These are phyloP conservation scores for Stephanodiscus minutulus DNA, from an alignment of 108 stramenopile species.

Conservation along the genomic window DNA sequence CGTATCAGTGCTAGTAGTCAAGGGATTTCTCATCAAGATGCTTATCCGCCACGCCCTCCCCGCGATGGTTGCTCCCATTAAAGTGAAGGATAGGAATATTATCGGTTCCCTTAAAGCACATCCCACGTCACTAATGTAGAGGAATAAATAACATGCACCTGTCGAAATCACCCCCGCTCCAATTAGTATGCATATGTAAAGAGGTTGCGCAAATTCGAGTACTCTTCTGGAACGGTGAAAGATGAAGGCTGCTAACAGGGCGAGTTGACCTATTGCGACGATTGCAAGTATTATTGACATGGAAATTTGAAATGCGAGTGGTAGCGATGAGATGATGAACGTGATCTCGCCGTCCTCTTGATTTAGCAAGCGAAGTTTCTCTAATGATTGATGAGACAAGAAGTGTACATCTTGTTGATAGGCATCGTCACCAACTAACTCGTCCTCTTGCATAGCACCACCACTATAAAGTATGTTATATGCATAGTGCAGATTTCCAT, in stretches of 20 bases:
- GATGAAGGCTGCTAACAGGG: constrained; percentile 12
- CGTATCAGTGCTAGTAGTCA: constrained; percentile 11
- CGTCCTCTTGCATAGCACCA: too few relatives aligned
- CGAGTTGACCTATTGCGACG: constrained; percentile 20
- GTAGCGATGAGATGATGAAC: constrained; percentile 18
- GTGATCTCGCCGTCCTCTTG: constrained; percentile 5
- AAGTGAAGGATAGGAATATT: constrained; percentile 27
- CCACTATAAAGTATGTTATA: too few relatives aligned
- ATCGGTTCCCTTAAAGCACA: constrained; percentile 30
- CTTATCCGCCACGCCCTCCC: constrained; percentile 40
- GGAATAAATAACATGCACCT: constrained; percentile 22
- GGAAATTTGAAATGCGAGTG: constrained; percentile 23
- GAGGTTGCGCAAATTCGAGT: constrained; percentile 40
- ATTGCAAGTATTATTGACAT: constrained; percentile 25
- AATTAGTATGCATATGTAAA: constrained; percentile 19
- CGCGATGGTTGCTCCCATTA: constrained; percentile 37
- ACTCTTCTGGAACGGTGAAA: constrained; percentile 26
- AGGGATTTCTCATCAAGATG: constrained; percentile 31
- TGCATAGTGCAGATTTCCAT: too few relatives aligned
- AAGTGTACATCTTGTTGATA: not conserved
- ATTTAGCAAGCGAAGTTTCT: not conserved
- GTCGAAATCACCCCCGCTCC: constrained; percentile 19
- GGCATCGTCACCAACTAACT: too few relatives aligned
- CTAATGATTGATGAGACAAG: constrained; percentile 1
- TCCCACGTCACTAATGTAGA: constrained; percentile 24